Percentiles rank a stretch among this genome's conserved stretches.
phyloP scores from a whole-genome alignment of 1,284 basidiomycete genomes.

The Caloboletus inedulis region DNA sequence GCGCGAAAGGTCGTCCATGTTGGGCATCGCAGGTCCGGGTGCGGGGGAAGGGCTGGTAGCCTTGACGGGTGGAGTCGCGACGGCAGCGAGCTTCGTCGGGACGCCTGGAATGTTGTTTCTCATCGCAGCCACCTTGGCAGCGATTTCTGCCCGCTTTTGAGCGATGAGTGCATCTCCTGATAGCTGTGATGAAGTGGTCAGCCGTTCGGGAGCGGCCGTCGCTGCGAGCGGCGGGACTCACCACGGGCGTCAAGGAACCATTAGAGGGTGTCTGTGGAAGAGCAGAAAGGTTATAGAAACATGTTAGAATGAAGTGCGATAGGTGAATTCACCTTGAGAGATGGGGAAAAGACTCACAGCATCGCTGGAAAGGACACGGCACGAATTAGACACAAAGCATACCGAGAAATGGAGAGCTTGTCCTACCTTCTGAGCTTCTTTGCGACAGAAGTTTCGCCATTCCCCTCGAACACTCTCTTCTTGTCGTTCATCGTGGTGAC shows the following conservation, averaged over 20 bases:
- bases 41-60: conserved; percentile 37
- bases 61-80: conserved; percentile 32
- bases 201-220: conserved; percentile 6
- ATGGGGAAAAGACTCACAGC: conserved; percentile 53
- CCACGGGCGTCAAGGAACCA: conserved; percentile 41
- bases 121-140: conserved; percentile 80
- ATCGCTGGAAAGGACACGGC: conserved; percentile 45
- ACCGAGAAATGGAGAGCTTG: background rate
- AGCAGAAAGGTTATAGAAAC: conserved; percentile 67
- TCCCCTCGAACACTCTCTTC: conserved; percentile 48
- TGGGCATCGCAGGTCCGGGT: conserved; percentile 38
- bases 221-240: conserved; percentile 28
- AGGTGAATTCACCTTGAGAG: conserved; percentile 68
- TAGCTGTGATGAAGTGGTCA: conserved; percentile 30
- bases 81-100: conserved; percentile 20
- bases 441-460: conserved; percentile 45
- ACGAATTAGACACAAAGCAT: conserved; percentile 19
- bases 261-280: conserved; percentile 52
- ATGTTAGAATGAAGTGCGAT: conserved; percentile 50
- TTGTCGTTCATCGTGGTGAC: conserved; percentile 46
- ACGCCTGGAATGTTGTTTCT: conserved; percentile 46
- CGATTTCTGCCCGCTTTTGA: conserved; percentile 80
- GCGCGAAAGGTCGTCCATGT: conserved; percentile 63
- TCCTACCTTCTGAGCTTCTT: conserved; percentile 73
- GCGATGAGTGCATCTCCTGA: conserved; percentile 64